A percentile compares a stretch with the other conserved stretches of the same genome.
Conservation (phyloP, 345 rosid species). For the Viola odorata region DNA sequence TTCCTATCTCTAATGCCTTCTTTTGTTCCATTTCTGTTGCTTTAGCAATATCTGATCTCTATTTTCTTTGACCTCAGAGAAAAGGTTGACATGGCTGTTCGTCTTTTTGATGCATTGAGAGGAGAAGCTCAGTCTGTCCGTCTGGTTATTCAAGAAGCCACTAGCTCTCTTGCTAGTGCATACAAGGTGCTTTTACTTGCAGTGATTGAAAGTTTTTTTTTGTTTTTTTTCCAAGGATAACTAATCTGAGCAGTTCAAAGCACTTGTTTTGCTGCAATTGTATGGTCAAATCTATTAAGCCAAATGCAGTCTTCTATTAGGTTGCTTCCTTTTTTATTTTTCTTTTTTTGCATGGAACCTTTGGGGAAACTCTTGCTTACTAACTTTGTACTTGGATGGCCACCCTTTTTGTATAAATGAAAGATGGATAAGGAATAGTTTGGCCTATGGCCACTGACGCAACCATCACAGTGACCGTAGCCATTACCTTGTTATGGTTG, state of each 20-base stretch:
- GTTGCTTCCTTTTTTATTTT: neutral
- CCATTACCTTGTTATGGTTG: too few relatives aligned
- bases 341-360: neutral
- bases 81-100: conserved; percentile 84
- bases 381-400: neutral
- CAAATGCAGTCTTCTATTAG: neutral
- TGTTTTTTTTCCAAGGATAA: neutral
- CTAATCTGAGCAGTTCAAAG: neutral
- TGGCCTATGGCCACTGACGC: neutral
- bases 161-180: conserved; percentile 71
- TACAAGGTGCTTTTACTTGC: conserved; percentile 53
- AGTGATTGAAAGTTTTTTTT: neutral
- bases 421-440: too few relatives aligned
- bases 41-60: conserved; percentile 5
- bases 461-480: neutral
- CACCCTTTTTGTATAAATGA: neutral
- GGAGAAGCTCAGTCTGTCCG: conserved; percentile 67
- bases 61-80: conserved; percentile 46
- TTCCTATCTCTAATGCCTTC: conserved; percentile 17
- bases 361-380: neutral
- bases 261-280: neutral
- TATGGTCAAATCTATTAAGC: neutral
- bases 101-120: conserved; percentile 85
- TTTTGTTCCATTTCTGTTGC: conserved; percentile 10
- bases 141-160: conserved; percentile 73